Evolutionary conservation across 805 yeast genomes (phyloP), one percentile per base, ranked within the genome.

Genomic region (Spathaspora passalidarum): DNA sequence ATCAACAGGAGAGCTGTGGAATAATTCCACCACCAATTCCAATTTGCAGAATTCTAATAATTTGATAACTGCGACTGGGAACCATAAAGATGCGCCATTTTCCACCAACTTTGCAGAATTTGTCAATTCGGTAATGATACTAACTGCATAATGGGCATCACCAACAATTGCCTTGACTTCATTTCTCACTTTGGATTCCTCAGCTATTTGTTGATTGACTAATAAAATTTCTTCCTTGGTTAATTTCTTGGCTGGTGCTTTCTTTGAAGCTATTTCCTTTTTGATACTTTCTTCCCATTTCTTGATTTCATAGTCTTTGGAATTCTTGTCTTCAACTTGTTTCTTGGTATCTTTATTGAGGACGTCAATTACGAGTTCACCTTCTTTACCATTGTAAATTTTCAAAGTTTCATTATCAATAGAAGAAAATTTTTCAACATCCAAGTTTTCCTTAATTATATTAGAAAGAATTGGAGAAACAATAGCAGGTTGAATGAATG

Each of bases 251-350:
- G 58, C 57, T n/a, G 59, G 54, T 2, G 43, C 54, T 38, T 57
- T 56, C 60, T 82, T 82, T 44, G 74, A 73, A 1, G 85, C 82
- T 32, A 90, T 72, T 57, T 89, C 92, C 51, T 81, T 81, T 56
- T 92, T 80, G 25, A 94, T 77, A 43, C 79, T 78, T 54, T 84
- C 90, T 60, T 94, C 99, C 98, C 98, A 92, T 61, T 88, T 82
- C 48, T 79, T 68, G 2, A 91, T 86, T 56, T 86, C 96, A 56
- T 88, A 88, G 56, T 90, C 96, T 59, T 84, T 90, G 1, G 88
- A 69, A 60, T 88, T 88, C 60, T 86, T 88, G 58, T 80, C 80
- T 4, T 66, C 69, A 26, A 65, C 65, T 25, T 70, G 68, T 11
- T 69, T 65, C 57, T 72, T 76, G 2, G 58, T 40, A 45, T 66